Evolutionary conservation across 2,329 filamentous ascomycete species (phyloP), one percentile per base, ranked within the genome.

Genomic region (Camillea tinctor): DNA sequence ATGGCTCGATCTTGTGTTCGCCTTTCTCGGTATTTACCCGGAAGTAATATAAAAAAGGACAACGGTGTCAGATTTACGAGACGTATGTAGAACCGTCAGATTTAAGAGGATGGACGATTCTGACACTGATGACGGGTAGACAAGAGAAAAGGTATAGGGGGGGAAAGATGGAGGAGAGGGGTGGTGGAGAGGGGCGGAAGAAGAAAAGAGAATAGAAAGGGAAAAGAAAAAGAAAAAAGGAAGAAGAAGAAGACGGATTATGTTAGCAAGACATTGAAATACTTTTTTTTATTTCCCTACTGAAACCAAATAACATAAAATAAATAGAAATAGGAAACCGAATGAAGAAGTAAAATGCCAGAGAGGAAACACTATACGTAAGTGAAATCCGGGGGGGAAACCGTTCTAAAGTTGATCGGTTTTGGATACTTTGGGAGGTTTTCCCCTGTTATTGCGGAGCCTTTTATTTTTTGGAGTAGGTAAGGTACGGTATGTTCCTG

Each of bases 1-100:
- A 74, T 74, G 22, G 24, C 52, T 23, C n/a, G n/a, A 15, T 36
- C n/a, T 40, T 13, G 13, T 44, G 13, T 6, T n/a, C n/a, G 15
- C 17, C 36, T 44, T 11, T 2, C 36, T 44, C 36, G 36, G 17
- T 44, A n/a, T 44, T 15, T n/a, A 44, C 36, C 5, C 36, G 17
- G 36, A 11, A 44, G 36, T 44, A 13, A 4, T 30, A n/a, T 44
- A 44, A 4, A 4, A 44, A 11, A n/a, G 17, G n/a, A n/a, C 36
- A 15, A 17, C 7, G 17, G 17, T n/a, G 36, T 44, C 11, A 7
- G 36, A n/a, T 17, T 44, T 40, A 9, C 7, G 36, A 44, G 36
- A 44, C 36, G 36, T 44, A 44, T n/a, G 36, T 11, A 44, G 36
- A n/a, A 15, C 36, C 13, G 36, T 44, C 36, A 44, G 36, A 44